Base-by-base conservation (phyloP, 2,329 filamentous ascomycete species). In the Colletotrichum incanum region DNA sequence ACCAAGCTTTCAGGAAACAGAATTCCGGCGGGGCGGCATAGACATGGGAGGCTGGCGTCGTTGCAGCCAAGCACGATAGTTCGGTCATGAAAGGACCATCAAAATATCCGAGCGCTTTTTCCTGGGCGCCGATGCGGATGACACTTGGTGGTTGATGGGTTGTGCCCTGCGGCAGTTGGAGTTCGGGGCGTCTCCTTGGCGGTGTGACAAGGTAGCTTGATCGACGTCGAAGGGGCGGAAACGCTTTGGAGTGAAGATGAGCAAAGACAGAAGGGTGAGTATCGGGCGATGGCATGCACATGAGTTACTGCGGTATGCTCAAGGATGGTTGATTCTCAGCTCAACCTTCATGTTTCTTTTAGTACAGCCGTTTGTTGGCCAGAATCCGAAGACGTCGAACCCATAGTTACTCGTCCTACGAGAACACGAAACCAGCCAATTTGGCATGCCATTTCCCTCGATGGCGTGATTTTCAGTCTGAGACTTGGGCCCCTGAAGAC, bases 1-100 rank as follows among this genome's bases (percentile, higher is more conserved):
- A 54, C 65, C 65, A 63, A 68, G 65, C 65, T 68, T 68, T 56
- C 39, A 2, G 49, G 58, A 63, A 68, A 68, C 65, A 56, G 65
- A 39, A 68, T 39, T 39, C 52, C 39, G 39, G 14, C 37, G 39
- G 50, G 39, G 39, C 9, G 23, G 62, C 49, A 56, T 43, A 43
- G 52, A 37, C 18, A 18, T 55, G 20, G 52, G 52, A 41, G 18
- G 18, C 52, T 1, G 52, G 52, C 34, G 31, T 55, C 18, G 28
- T 55, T 55, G 52, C 28, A 55, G 52, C 52, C 52, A 55, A 55
- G 31, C 28, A 23, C 11, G 39, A 11, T 20, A 37, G 31, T n/a
- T 37, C 11, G 11, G 11, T 8, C 34, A 11, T 37, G 34, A 18
- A 37, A 55, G 52, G 9, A 55, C 31, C 28, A 55, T 14, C 16